Base-by-base conservation (phyloP, 1,284 basidiomycete genomes). In the Austroboletus sp. region DNA sequence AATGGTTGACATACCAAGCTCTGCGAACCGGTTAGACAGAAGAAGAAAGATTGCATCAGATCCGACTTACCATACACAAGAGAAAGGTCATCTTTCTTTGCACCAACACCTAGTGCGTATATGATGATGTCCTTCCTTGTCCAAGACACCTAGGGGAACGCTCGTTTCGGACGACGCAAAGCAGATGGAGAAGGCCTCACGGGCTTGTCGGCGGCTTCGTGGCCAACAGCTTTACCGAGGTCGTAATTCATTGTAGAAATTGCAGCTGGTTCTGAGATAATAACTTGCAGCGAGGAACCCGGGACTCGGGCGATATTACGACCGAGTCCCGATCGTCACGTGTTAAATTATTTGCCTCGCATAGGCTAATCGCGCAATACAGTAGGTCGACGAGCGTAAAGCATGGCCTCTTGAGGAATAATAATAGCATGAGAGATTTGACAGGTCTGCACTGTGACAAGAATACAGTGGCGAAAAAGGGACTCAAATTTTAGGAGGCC, bases 41-140 rank as follows among this genome's bases (percentile, higher is more conserved):
- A 26, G 33, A 42, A 7, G 15, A 8, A 19, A 44, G 6, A 10
- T n/a, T 13, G 25, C 1, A 27, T 0, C 2, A 21, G 13, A 23
- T 3, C 11, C 12, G 11, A 15, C 65, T 32, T 26, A 66, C 61
- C 61, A 41, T 63, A 63, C 19, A 66, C 53, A 8, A 63, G 50
- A 15, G 55, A 44, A n/a, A 66, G 51, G 15, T 66, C 61, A 2
- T 64, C 48, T 26, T 43, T 62, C 44, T 63, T 63, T 10, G 64
- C 61, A 4, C 61, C 61, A 8, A 63, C 65, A 17, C 61, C 61
- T 2, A 63, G 44, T 4, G 61, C 61, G 15, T 63, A 63, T 9
- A 42, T 64, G 53, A 63, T 44, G 31, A 63, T 50, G 35, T 63
- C 61, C 35, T 66, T 63, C 35, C 57, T 57, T 12, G 63, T 63